Evolutionary conservation across 1,139 yeast genomes (phyloP).

Genomic region (Sugiyamaella paludigena): DNA sequence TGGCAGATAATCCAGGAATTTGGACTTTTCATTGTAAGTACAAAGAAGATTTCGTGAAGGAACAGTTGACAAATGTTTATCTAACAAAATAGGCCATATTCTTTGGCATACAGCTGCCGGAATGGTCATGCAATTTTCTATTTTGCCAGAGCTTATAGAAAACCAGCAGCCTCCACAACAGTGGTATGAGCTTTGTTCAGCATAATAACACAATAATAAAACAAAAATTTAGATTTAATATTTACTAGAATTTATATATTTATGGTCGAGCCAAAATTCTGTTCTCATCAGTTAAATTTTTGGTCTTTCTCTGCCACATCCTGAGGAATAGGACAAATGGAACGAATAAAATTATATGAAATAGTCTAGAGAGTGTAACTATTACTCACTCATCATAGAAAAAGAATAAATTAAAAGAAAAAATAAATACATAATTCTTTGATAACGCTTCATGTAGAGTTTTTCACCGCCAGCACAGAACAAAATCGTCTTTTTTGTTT

Average conservation of each 20-base stretch:
- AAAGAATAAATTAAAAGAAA: conserved; percentile 6
- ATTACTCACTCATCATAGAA: background rate
- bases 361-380: too few relatives aligned
- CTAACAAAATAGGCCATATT: conserved; percentile 46
- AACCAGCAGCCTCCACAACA: conserved; percentile 24
- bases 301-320: too few relatives aligned
- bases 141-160: conserved; percentile 23
- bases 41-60: too few relatives aligned
- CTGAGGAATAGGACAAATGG: too few relatives aligned
- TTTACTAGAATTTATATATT: too few relatives aligned
- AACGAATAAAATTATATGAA: background rate
- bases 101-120: conserved; percentile 69
- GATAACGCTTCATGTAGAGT: background rate
- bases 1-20: conserved; percentile 69
- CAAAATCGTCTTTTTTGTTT: too few relatives aligned
- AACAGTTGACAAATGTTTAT: background rate
- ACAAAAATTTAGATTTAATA: too few relatives aligned
- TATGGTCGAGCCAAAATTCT: too few relatives aligned
- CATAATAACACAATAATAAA: too few relatives aligned
- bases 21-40: conserved; percentile 69
- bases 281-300: too few relatives aligned
- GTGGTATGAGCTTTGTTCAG: conserved; percentile 29
- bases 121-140: conserved; percentile 30
- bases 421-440: conserved; percentile 11
- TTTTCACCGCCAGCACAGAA: too few relatives aligned